Conservation (phyloP, 805 yeast species). For the Maudiozyma turicensis region DNA sequence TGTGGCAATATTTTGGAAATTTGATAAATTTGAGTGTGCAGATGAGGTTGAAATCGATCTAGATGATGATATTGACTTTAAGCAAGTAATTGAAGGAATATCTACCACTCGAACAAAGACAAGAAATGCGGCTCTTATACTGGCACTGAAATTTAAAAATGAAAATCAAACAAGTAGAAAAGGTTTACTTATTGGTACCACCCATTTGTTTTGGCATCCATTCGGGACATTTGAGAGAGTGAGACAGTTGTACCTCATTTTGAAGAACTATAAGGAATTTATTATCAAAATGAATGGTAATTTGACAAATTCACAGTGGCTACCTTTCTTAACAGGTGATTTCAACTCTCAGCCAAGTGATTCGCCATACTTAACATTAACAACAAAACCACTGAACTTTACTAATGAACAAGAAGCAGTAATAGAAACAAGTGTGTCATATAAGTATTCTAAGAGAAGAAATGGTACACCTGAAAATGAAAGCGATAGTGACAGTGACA, state of each 20-base stretch:
- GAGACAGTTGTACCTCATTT: constrained; percentile 61
- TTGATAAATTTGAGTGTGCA: constrained; percentile 30
- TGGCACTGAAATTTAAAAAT: constrained; percentile 42
- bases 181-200: constrained; percentile 68
- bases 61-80: constrained; percentile 15
- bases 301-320: constrained; percentile 24
- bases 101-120: constrained; percentile 47
- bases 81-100: constrained; percentile 33
- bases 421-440: constrained; percentile 51
- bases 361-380: constrained; percentile 66
- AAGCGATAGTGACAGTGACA: constrained; percentile 39
- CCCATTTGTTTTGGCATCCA: constrained; percentile 94
- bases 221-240: constrained; percentile 83
- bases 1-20: constrained; percentile 53
- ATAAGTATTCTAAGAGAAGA: constrained; percentile 39
- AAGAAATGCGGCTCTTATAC: constrained; percentile 57
- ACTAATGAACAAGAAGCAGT: constrained; percentile 41
- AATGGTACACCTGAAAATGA: constrained; percentile 29
- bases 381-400: constrained; percentile 51
- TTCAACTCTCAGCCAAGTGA: constrained; percentile 81
- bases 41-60: not conserved
- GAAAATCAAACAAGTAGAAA: constrained; percentile 27
- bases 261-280: constrained; percentile 47
- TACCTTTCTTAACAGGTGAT: constrained; percentile 72
- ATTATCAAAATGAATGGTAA: constrained; percentile 31